These are phyloP conservation scores for Platanthera guangdongensis DNA, from an alignment of 106 monocot species.

Conservation along the genomic window DNA sequence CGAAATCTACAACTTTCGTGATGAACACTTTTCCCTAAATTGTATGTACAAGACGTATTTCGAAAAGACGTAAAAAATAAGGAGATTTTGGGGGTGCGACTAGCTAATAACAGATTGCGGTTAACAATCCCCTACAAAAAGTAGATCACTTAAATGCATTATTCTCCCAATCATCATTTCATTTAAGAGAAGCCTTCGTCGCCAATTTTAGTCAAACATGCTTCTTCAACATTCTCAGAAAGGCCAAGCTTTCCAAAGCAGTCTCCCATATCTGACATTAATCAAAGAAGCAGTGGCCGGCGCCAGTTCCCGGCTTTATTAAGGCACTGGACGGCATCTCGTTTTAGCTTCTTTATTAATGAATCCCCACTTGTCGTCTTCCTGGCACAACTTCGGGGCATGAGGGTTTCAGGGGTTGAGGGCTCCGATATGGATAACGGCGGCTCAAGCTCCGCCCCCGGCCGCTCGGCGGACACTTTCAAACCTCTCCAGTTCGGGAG, in stretches of 20 bases:
- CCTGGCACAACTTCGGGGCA: not conserved
- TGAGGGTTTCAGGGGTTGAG: not conserved
- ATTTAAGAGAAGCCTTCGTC: too few species aligned
- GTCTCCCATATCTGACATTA: not conserved
- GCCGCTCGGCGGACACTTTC: constrained; percentile 7
- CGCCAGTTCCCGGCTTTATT: not conserved
- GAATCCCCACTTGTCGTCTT: not conserved
- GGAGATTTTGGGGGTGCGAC: too few species aligned
- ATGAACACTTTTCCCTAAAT: too few species aligned
- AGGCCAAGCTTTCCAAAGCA: too few species aligned
- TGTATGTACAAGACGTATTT: too few species aligned
- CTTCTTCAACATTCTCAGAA: not conserved
- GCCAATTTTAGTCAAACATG: not conserved
- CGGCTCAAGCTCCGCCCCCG: constrained; percentile 9
- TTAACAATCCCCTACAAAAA: too few species aligned
- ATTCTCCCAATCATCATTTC: too few species aligned
- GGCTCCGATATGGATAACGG: constrained; percentile 11
- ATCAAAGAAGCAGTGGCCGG: not conserved
- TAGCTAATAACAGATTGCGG: too few species aligned
- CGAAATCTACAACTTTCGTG: too few species aligned
- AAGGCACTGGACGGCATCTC: not conserved
- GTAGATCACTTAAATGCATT: too few species aligned
- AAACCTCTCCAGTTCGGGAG: constrained; percentile 8
- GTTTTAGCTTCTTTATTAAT: not conserved
- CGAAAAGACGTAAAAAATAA: too few species aligned